These are phyloP conservation scores for Spiraea crenata DNA, from an alignment of 331 rosid species.

Conservation along the genomic window DNA sequence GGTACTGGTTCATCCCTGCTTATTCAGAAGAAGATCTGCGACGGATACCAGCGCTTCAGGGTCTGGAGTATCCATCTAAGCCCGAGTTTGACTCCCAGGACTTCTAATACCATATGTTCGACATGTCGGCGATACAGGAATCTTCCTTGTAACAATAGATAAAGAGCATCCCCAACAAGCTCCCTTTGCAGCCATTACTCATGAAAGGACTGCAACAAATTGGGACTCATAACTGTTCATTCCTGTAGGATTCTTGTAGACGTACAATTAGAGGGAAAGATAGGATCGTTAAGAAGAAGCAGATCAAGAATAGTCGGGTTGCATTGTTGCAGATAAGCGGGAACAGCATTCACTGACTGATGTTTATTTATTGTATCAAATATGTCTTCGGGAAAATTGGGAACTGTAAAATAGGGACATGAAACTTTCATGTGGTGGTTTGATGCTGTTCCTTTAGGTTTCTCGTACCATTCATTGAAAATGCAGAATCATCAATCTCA, in stretches of 20 bases:
- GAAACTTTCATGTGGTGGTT: slow-evolving; percentile 23
- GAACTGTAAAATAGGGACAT: slow-evolving; percentile 26
- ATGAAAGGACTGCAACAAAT: slow-evolving; percentile 35
- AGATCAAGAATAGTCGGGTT: slow-evolving; percentile 21
- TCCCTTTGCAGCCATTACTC: slow-evolving; percentile 31
- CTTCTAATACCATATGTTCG: slow-evolving; percentile 39
- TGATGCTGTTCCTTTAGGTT: slow-evolving; percentile 15
- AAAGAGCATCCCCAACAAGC: slow-evolving; percentile 27
- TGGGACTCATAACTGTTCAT: slow-evolving; percentile 22
- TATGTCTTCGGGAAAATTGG: slow-evolving; percentile 18
- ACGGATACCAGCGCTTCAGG: slow-evolving; percentile 90
- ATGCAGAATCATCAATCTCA: neutral
- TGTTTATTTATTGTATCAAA: slow-evolving; percentile 19
- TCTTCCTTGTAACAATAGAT: slow-evolving; percentile 35
- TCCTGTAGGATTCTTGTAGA: slow-evolving; percentile 28
- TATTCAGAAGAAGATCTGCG: slow-evolving; percentile 91
- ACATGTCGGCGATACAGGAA: slow-evolving; percentile 21
- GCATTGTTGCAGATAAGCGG: slow-evolving; percentile 14
- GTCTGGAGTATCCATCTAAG: slow-evolving; percentile 91
- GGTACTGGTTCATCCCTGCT: slow-evolving; percentile 88
- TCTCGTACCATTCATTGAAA: slow-evolving; percentile 20
- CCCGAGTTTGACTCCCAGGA: slow-evolving; percentile 85
- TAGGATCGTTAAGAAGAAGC: slow-evolving; percentile 20
- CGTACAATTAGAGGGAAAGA: slow-evolving; percentile 4
- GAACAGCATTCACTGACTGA: slow-evolving; percentile 25